Percentiles rank a stretch among this genome's conserved stretches.
These are phyloP conservation scores for Picochlorum sp. DNA, from an alignment of 139 green algal species.

Conservation along the genomic window DNA sequence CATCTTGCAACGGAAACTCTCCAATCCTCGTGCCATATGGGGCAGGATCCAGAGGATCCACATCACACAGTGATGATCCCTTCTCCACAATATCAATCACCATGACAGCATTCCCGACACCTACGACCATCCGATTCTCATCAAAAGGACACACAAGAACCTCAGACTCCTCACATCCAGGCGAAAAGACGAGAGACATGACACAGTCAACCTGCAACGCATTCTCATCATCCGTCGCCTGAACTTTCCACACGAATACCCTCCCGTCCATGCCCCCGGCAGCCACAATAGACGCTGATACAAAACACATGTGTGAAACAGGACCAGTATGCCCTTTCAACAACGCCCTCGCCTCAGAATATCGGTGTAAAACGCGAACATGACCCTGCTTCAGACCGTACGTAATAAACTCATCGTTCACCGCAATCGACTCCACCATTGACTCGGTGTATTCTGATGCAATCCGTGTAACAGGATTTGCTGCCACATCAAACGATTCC, in stretches of 20 bases:
- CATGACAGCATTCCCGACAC: constrained; percentile 8
- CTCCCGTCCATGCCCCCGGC: constrained; percentile 25
- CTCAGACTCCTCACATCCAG: not conserved
- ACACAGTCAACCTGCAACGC: constrained; percentile 24
- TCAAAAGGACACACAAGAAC: constrained; percentile 2
- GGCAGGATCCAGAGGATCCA: constrained; percentile 10
- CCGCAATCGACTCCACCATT: constrained; percentile 38
- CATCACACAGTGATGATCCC: not conserved
- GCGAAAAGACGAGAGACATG: constrained; percentile 17
- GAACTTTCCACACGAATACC: constrained; percentile 47
- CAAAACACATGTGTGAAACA: constrained; percentile 46
- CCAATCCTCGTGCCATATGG: not conserved
- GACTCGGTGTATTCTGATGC: constrained; percentile 35
- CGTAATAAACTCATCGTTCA: constrained; percentile 57
- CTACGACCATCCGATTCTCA: not conserved
- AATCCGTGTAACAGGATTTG: constrained; percentile 49
- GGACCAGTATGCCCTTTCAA: constrained; percentile 53
- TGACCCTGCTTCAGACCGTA: constrained; percentile 70
- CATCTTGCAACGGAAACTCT: constrained; percentile 11
- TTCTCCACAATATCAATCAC: not conserved
- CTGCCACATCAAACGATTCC: constrained; percentile 26
- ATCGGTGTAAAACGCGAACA: constrained; percentile 60
- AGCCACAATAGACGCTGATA: constrained; percentile 33
- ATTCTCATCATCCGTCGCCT: constrained; percentile 15
- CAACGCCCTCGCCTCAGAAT: constrained; percentile 43